Conservation (phyloP, 1,284 basidiomycete genomes). For the Papiliotrema fonsecae region DNA sequence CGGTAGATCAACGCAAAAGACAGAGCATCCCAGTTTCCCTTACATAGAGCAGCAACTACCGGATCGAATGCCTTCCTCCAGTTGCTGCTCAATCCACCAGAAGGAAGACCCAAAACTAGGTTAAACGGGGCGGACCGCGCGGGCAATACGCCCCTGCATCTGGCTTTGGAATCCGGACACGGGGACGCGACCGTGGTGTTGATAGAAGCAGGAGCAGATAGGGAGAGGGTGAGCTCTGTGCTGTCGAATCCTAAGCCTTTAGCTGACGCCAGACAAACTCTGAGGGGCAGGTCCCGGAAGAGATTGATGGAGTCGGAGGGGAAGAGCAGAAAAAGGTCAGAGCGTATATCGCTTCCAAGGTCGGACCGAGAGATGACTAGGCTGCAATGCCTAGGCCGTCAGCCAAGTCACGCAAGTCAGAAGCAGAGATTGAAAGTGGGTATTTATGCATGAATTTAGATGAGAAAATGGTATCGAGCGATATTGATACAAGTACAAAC, state of each 20-base stretch:
- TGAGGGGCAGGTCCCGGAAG: constrained; percentile 76
- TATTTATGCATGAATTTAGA: not conserved
- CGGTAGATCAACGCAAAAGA: constrained; percentile 82
- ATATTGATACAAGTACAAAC: not conserved
- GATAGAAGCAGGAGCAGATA: constrained; percentile 89
- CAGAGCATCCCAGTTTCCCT: constrained; percentile 79
- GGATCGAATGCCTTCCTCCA: constrained; percentile 81
- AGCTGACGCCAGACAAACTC: constrained; percentile 60
- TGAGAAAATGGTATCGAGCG: not conserved
- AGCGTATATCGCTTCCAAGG: constrained; percentile 58
- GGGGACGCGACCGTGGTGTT: constrained; percentile 80
- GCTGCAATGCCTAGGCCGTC: no score
- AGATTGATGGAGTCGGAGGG: constrained; percentile 80
- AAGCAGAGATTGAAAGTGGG: not conserved
- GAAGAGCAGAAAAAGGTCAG: constrained; percentile 72
- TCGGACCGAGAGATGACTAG: constrained; percentile 40
- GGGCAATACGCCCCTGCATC: constrained; percentile 92
- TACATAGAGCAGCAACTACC: constrained; percentile 91
- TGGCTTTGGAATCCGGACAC: constrained; percentile 90
- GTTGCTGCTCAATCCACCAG: constrained; percentile 69
- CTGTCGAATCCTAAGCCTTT: not conserved
- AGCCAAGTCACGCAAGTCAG: not conserved
- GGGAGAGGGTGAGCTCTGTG: constrained; percentile 62
- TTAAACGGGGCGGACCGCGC: constrained; percentile 80
- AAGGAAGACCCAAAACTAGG: constrained; percentile 69